Conservation (phyloP, 2,329 filamentous ascomycete genomes). For the Aquanectria penicillioides region DNA sequence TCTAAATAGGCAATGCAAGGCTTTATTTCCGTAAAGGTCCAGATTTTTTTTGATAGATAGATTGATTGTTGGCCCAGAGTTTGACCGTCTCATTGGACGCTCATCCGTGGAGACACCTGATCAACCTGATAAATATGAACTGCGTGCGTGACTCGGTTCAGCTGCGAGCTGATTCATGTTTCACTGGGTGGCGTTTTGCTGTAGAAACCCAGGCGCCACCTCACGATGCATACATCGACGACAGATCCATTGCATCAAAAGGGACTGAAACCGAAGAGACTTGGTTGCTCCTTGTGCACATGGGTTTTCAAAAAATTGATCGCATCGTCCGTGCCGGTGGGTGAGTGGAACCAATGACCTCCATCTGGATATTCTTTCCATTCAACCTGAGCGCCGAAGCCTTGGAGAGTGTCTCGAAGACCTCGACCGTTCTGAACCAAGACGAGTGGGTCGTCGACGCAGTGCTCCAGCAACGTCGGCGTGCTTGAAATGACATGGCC, state of each 20-base stretch:
- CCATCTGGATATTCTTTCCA: conserved; percentile 56
- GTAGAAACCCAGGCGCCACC: no score
- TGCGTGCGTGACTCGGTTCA: no score
- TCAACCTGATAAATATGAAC: no score
- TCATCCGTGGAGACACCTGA: no score
- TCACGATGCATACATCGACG: no score
- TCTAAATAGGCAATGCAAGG: no score
- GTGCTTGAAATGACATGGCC: conserved; percentile 49
- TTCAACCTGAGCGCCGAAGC: conserved; percentile 51
- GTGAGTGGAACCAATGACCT: conserved; percentile 57
- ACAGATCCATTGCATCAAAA: not conserved
- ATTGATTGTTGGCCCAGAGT: no score
- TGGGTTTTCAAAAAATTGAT: conserved; percentile 44
- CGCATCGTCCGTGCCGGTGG: conserved; percentile 54
- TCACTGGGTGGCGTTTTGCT: no score
- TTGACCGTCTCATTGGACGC: no score
- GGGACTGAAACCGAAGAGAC: not conserved
- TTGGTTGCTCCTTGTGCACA: not conserved
- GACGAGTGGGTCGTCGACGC: conserved; percentile 54
- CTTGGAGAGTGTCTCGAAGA: conserved; percentile 47
- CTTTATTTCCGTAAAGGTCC: no score
- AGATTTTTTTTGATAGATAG: no score
- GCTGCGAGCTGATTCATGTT: no score
- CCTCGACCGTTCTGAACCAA: conserved; percentile 49
- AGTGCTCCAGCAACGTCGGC: conserved; percentile 57